phyloP scores from a whole-genome alignment of 805 yeast species.

The Alloascoidea africana region DNA sequence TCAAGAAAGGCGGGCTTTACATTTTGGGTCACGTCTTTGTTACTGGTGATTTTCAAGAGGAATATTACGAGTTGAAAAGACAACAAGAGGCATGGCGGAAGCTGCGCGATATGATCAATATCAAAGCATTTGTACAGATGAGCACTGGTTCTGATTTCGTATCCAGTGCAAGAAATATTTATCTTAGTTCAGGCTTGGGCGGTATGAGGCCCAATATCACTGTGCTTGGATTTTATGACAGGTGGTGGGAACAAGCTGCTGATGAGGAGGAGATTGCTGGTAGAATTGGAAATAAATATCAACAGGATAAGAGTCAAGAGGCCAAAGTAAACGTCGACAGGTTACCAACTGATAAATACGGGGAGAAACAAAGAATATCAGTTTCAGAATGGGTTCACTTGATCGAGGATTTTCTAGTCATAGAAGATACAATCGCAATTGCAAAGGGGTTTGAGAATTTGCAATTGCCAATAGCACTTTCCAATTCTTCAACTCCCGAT shows the following conservation, averaged over 20 bases:
- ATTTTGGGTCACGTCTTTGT: conserved; percentile 86
- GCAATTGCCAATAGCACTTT: no score
- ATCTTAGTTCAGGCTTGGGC: conserved; percentile 86
- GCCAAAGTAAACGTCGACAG: conserved; percentile 22
- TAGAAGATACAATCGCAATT: conserved; percentile 87
- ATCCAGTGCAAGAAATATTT: conserved; percentile 93
- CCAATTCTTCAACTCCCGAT: no score
- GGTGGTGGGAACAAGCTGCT: no score
- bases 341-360: conserved; percentile 68
- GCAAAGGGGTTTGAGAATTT: conserved; percentile 74
- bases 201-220: conserved; percentile 97
- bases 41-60: conserved; percentile 41
- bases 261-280: no score
- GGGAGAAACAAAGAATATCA: conserved; percentile 52
- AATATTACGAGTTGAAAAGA: conserved; percentile 50
- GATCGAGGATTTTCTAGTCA: conserved; percentile 74
- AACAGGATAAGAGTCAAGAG: no score
- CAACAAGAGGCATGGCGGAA: conserved; percentile 77
- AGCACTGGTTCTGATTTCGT: conserved; percentile 76
- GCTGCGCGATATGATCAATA: conserved; percentile 57
- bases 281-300: no score
- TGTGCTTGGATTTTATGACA: conserved; percentile 78
- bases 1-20: conserved; percentile 91
- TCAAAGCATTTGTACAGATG: conserved; percentile 91
- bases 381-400: conserved; percentile 84